phyloP scores from a whole-genome alignment of 345 rosid genomes.

The Geranium brycei region DNA sequence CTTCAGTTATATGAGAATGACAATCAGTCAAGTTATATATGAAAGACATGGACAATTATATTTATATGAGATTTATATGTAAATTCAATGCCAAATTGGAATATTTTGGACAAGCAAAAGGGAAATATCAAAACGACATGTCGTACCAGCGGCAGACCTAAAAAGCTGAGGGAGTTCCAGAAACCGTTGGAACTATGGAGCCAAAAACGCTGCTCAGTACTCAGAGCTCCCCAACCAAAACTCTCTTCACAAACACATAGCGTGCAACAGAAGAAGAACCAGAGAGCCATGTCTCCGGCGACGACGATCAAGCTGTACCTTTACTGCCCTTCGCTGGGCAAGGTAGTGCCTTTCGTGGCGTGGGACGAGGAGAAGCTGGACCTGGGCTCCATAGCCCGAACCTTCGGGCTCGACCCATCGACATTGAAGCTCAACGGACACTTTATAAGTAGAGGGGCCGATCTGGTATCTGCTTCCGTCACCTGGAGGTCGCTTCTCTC shows the following conservation, averaged over 20 bases:
- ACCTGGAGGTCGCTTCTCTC: constrained; percentile 69
- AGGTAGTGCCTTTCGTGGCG: constrained; percentile 24
- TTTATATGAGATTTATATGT: too few relatives aligned
- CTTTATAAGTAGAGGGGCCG: constrained; percentile 65
- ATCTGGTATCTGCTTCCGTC: constrained; percentile 50
- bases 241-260: neutral
- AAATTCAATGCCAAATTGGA: neutral
- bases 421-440: constrained; percentile 72
- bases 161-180: constrained; percentile 14
- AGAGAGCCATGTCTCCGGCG: constrained; percentile 11
- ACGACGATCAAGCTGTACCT: constrained; percentile 45
- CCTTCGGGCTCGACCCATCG: constrained; percentile 59
- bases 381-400: constrained; percentile 49
- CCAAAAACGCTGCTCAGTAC: neutral
- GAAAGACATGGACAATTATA: too few relatives aligned
- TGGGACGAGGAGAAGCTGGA: constrained; percentile 53
- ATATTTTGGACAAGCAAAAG: neutral
- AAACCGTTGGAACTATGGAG: constrained; percentile 13
- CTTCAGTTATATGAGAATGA: too few relatives aligned
- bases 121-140: neutral
- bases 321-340: constrained; percentile 43
- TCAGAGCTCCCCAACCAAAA: neutral
- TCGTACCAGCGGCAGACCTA: neutral
- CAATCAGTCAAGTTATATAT: too few relatives aligned
- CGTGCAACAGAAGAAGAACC: neutral